These are phyloP conservation scores for Saussurea involucrata DNA, from an alignment of 129 eudicot genomes.

Conservation along the genomic window DNA sequence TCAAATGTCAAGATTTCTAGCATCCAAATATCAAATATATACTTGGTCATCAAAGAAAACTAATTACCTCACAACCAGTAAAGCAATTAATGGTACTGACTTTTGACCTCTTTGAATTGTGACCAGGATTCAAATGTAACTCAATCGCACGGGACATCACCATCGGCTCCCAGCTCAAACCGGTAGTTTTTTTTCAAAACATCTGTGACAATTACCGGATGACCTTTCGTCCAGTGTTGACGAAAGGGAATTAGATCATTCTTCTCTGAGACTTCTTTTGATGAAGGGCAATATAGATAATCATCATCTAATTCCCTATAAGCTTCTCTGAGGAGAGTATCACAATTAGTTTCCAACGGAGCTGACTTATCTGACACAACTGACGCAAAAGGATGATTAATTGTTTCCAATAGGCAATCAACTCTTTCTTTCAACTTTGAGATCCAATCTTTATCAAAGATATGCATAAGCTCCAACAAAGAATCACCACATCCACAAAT, in stretches of 20 bases:
- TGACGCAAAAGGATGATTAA: not conserved
- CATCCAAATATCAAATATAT: no score
- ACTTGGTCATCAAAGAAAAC: no score
- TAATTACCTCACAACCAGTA: no score
- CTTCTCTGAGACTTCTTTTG: constrained; percentile 3
- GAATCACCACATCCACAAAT: no score
- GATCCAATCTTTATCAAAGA: no score
- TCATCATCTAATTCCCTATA: constrained; percentile 7
- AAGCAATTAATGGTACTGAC: constrained; percentile 15
- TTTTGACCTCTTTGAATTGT: not conserved
- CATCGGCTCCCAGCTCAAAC: constrained; percentile 28
- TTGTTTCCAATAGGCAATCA: not conserved
- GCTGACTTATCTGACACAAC: no score
- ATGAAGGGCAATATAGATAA: constrained; percentile 14
- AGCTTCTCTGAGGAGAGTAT: constrained; percentile 11
- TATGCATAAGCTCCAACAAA: no score
- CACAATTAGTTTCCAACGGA: not conserved
- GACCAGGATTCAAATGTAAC: not conserved
- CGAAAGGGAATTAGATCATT: constrained; percentile 26
- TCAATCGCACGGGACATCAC: constrained; percentile 25
- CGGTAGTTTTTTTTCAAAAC: constrained; percentile 4
- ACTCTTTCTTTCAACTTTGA: no score
- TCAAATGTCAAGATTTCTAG: not conserved
- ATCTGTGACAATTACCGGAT: constrained; percentile 24
- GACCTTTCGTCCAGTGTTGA: constrained; percentile 23